A percentile compares a stretch with the other conserved stretches of the same genome.
phyloP scores from a whole-genome alignment of 1,284 basidiomycete species.

The Takashimella tepidaria region DNA sequence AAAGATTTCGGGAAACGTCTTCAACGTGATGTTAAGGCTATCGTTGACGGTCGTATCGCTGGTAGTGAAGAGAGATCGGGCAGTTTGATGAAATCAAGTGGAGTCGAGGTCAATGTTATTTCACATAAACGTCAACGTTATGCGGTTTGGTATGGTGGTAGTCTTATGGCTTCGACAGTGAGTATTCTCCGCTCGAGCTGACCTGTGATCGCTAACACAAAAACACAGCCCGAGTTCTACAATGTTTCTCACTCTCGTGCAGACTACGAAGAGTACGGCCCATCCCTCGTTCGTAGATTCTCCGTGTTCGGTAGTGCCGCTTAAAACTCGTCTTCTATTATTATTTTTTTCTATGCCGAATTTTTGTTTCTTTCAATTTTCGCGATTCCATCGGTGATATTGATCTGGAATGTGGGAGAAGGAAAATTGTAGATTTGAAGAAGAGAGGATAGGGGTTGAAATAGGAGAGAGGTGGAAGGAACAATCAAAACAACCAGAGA shows the following conservation, averaged over 20 bases:
- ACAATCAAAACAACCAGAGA: no score
- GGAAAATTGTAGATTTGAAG: no score
- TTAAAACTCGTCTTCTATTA: conserved; percentile 41
- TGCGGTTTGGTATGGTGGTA: conserved; percentile 98
- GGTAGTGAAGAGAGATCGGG: conserved; percentile 71
- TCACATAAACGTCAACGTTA: conserved; percentile 97
- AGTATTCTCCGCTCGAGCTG: conserved; percentile 39
- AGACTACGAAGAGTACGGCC: conserved; percentile 95
- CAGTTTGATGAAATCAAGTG: conserved; percentile 73
- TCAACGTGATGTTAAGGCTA: conserved; percentile 88
- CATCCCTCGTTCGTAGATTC: conserved; percentile 90
- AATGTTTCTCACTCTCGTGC: conserved; percentile 95
- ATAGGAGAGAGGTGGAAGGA: no score
- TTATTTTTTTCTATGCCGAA: no score
- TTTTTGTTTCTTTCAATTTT: no score
- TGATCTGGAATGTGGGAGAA: no score
- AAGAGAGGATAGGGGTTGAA: no score
- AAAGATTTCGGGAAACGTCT: conserved; percentile 94
- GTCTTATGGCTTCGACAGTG: conserved; percentile 83
- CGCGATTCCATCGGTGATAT: no score
- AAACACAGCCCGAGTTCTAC: conserved; percentile 85
- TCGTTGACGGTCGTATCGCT: conserved; percentile 87
- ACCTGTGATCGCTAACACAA: no score
- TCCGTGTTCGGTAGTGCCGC: conserved; percentile 89
- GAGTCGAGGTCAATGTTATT: conserved; percentile 95